Base-by-base conservation (phyloP, 441 rosid genomes). In the Pelargonium citronellum region DNA sequence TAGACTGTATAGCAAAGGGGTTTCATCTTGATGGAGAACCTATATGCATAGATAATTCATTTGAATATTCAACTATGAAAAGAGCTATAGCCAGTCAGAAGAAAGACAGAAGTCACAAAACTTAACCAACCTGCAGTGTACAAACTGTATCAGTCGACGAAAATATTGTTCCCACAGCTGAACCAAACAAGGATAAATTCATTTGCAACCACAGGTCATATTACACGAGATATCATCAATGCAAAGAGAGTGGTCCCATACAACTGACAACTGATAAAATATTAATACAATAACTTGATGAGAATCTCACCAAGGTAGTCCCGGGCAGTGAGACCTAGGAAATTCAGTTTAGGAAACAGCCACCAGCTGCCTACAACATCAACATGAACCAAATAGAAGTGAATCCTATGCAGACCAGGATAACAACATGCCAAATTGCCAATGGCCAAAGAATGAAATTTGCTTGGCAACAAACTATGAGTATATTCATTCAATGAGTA, bases 11-110 rank as follows among this genome's bases (percentile, higher is more conserved):
- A 91, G 76, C 43, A 88, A 77, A 55, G 96, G 96, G 67, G 91
- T 94, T 73, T 91, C 96, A 67, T 94, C 97, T 84, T 94, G 97
- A 69, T 86, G 86, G 70, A 94, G 96, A 79, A 94, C 86, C 97
- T 91, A 67, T 43, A 69, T 17, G 27, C 57, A 62, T 27, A 47
- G 10, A 47, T 2, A 15, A 19, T 27, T 71, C 9, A 43, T 72
- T 30, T 67, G 20, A 44, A 61, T 1, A 15, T 51, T 22, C 39
- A 9, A 3, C 16, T 24, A n/a, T 7, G 0, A 22, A 5, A 69
- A 64, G 24, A 47, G 61, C 12, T 1, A 10, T 53, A 53, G 7
- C 16, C 7, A 15, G 20, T 15, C 16, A 53, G 4, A 16, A 8
- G 11, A 55, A 16, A 55, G 22, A 43, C 6, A 63, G 43, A 4